phyloP scores from a whole-genome alignment of 345 rosid species.

The Hevea brasiliensis region DNA sequence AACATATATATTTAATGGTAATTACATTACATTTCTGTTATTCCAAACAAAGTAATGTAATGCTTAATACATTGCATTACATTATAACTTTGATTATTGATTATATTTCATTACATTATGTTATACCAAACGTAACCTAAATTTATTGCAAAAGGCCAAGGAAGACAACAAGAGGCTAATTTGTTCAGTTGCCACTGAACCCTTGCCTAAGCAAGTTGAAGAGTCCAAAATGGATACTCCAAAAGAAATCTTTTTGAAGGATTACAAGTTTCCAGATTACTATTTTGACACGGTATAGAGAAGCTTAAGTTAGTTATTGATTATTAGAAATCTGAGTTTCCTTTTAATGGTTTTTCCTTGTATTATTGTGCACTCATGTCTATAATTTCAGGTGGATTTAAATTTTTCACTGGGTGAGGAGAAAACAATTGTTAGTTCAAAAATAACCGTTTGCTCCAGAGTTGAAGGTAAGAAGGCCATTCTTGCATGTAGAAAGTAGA shows the following conservation, averaged over 20 bases:
- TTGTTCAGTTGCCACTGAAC: slow-evolving; percentile 77
- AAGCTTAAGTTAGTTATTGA: not conserved
- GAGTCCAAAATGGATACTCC: slow-evolving; percentile 80
- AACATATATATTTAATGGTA: too few species aligned
- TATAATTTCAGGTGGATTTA: slow-evolving; percentile 66
- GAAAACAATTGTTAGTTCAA: slow-evolving; percentile 85
- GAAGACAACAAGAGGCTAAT: slow-evolving; percentile 49
- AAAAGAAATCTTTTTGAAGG: slow-evolving; percentile 90
- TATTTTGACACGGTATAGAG: slow-evolving; percentile 74
- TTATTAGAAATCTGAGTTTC: not conserved
- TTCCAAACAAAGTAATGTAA: too few species aligned
- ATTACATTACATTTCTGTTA: too few species aligned
- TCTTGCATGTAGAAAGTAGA: slow-evolving; percentile 2
- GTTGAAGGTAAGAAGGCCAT: slow-evolving; percentile 58
- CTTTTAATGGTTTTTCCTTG: slow-evolving; percentile 20
- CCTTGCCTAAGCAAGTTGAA: slow-evolving; percentile 55
- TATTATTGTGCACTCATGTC: slow-evolving; percentile 16
- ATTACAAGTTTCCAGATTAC: slow-evolving; percentile 86
- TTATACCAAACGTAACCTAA: too few species aligned
- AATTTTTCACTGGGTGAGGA: slow-evolving; percentile 85
- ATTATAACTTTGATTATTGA: too few species aligned
- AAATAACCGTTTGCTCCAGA: slow-evolving; percentile 68
- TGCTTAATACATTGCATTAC: too few species aligned
- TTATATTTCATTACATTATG: too few species aligned
- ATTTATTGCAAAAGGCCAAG: slow-evolving; percentile 53